These are phyloP conservation scores for Sugiyamaella japonica DNA, from an alignment of 1,139 yeast genomes.

Conservation along the genomic window DNA sequence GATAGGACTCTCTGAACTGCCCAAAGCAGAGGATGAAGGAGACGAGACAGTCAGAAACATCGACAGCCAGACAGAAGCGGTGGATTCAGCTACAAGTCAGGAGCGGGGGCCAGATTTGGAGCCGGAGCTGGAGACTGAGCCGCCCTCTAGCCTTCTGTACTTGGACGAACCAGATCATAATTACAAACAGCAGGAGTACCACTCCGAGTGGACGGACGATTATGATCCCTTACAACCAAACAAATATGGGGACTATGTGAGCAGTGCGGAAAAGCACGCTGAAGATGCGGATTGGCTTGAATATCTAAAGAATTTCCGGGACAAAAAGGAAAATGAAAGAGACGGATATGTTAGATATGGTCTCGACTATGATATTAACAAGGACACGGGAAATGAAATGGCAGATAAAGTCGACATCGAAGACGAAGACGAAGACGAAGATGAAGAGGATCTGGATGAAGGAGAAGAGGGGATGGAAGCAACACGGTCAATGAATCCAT, in stretches of 20 bases:
- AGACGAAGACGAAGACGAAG: slow-evolving; percentile 16
- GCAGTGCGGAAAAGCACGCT: slow-evolving; percentile 21
- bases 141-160: neutral
- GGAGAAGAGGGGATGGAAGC: neutral
- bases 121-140: neutral
- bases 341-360: slow-evolving; percentile 8
- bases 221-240: slow-evolving; percentile 28
- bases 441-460: slow-evolving; percentile 19
- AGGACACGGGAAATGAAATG: slow-evolving; percentile 24
- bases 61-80: no score
- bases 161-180: neutral
- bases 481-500: slow-evolving; percentile 6
- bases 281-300: slow-evolving; percentile 28
- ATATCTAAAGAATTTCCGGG: slow-evolving; percentile 29
- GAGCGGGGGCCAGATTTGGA: no score
- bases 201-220: slow-evolving; percentile 22
- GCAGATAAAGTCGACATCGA: slow-evolving; percentile 14
- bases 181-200: neutral
- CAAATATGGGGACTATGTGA: slow-evolving; percentile 17
- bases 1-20: neutral
- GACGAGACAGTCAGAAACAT: neutral
- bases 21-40: neutral
- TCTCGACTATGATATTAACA: slow-evolving; percentile 17
- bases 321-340: slow-evolving; percentile 17
- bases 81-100: no score